Evolutionary conservation across 768 basidiomycete species (phyloP).

Genomic region (Dioszegia aurantiaca): DNA sequence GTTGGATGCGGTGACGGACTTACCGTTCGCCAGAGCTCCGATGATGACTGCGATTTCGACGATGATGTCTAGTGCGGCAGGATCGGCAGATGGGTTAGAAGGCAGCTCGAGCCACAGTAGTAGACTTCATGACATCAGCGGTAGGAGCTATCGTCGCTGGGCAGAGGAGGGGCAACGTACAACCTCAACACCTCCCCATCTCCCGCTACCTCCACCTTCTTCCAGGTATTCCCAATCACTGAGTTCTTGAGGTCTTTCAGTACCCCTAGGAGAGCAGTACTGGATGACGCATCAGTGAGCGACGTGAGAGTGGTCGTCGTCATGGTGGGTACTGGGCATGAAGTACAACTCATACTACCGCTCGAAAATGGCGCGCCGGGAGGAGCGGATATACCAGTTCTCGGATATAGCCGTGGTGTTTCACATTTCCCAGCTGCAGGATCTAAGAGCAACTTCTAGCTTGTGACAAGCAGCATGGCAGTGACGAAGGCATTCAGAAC

Average conservation of each 20-base stretch:
- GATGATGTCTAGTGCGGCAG: conserved; percentile 29
- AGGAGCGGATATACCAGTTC: no score
- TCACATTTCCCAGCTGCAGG: no score
- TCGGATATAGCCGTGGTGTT: no score
- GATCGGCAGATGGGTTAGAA: neutral
- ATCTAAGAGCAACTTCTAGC: neutral
- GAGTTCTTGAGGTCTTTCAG: conserved; percentile 51
- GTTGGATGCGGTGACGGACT: conserved; percentile 1
- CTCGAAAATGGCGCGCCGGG: no score
- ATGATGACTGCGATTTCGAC: conserved; percentile 47
- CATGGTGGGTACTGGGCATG: conserved; percentile 5
- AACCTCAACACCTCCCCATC: conserved; percentile 29
- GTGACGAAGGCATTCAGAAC: neutral
- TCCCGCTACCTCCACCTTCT: conserved; percentile 47
- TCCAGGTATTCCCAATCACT: conserved; percentile 49
- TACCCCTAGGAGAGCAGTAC: conserved; percentile 17
- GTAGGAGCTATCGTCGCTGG: neutral
- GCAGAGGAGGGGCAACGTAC: conserved; percentile 19
- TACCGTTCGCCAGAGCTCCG: conserved; percentile 47
- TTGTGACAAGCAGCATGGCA: neutral
- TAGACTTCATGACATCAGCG: conserved; percentile 13
- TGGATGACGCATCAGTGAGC: conserved; percentile 4
- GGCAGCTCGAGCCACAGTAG: conserved; percentile 9
- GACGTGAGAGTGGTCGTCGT: conserved; percentile 6
- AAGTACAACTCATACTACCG: no score